A percentile compares a stretch with the other conserved stretches of the same genome.
These are phyloP conservation scores for Neurospora sp. DNA, from an alignment of 495 filamentous ascomycete genomes.

Conservation along the genomic window DNA sequence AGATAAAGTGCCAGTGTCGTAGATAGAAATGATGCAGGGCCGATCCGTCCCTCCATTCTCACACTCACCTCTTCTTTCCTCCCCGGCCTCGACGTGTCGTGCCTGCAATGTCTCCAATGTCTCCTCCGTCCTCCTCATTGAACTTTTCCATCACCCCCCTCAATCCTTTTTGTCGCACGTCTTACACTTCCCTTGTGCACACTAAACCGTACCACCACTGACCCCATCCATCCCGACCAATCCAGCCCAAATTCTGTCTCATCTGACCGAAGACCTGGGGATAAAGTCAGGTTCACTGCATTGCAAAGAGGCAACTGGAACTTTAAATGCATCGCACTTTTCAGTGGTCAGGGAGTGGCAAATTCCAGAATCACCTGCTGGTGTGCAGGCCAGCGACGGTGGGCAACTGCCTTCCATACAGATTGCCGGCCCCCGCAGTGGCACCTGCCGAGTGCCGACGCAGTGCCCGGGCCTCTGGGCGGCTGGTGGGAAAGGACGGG, in stretches of 20 bases:
- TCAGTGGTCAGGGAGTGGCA: background rate
- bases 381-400: background rate
- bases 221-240: background rate
- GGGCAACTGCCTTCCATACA: background rate
- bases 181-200: background rate
- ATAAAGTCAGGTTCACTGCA: background rate
- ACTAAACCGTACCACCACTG: background rate
- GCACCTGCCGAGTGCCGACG: background rate
- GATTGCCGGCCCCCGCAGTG: background rate
- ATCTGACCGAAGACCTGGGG: background rate
- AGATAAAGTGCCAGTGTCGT: background rate
- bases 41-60: background rate
- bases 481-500: background rate
- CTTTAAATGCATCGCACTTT: background rate
- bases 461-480: background rate
- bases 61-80: too few relatives aligned
- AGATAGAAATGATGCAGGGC: background rate
- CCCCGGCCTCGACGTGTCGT: too few relatives aligned
- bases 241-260: background rate
- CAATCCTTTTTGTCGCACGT: background rate
- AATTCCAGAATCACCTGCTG: background rate
- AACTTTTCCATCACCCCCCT: background rate
- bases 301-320: background rate
- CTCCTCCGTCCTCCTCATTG: background rate
- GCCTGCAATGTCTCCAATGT: background rate